Evolutionary conservation across 2,329 filamentous ascomycete species (phyloP).

Genomic region (Fusarium nurragi): DNA sequence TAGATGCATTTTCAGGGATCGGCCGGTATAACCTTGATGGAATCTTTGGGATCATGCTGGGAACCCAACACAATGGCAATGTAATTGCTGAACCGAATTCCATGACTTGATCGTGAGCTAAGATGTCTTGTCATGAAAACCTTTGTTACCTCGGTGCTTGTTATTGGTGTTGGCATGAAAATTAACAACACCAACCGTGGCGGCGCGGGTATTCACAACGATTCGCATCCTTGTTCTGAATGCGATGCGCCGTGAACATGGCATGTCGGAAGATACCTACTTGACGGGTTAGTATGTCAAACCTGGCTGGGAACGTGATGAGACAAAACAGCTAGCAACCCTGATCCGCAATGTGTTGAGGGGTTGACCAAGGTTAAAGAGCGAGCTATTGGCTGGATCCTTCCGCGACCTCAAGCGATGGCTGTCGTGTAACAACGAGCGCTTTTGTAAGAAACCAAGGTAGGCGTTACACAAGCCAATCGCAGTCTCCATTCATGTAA

Average conservation of each 20-base stretch:
- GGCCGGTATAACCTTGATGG: slow-evolving; percentile 34
- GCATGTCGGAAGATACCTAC: not conserved
- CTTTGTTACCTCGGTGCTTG: not conserved
- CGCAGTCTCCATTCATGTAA: slow-evolving; percentile 1
- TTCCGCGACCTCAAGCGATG: slow-evolving; percentile 17
- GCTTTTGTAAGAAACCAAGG: slow-evolving; percentile 22
- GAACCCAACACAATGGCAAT: too few species aligned
- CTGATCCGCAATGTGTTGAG: slow-evolving; percentile 25
- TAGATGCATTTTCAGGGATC: slow-evolving; percentile 26
- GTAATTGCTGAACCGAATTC: not conserved
- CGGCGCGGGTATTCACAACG: not conserved
- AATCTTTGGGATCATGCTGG: slow-evolving; percentile 5
- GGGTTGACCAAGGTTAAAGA: slow-evolving; percentile 10
- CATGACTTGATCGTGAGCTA: not conserved
- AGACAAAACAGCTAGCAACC: slow-evolving; percentile 29
- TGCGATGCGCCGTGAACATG: not conserved
- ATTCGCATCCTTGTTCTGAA: not conserved
- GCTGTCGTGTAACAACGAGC: slow-evolving; percentile 36
- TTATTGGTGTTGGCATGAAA: not conserved
- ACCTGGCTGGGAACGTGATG: slow-evolving; percentile 23
- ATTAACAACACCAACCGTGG: not conserved
- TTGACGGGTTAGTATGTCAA: not conserved
- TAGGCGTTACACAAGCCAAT: slow-evolving; percentile 25
- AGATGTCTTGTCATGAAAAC: not conserved
- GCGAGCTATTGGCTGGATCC: slow-evolving; percentile 26